Percentiles rank a stretch among this genome's conserved stretches.
Evolutionary conservation across 164 flowering plant species (phyloP).

Genomic region (Stephania yunnanensis): DNA sequence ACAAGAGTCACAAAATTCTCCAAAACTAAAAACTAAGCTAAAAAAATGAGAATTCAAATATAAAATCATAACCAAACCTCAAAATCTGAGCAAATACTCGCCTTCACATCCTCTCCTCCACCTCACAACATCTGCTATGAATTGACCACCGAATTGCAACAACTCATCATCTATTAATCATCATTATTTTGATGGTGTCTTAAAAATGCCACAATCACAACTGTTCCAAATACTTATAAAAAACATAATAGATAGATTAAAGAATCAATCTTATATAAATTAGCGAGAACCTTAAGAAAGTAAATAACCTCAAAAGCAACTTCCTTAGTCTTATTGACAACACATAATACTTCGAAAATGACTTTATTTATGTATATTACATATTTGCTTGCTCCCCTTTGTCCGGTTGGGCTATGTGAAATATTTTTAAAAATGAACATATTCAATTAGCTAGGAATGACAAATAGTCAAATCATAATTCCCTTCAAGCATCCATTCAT

Average conservation of each 20-base stretch:
- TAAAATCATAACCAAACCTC: slow-evolving; percentile 6
- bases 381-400: slow-evolving; percentile 52
- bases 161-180: neutral
- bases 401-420: slow-evolving; percentile 72
- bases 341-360: slow-evolving; percentile 95
- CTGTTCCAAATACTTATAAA: neutral
- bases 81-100: slow-evolving; percentile 7
- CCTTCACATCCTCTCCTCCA: slow-evolving; percentile 8
- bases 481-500: neutral
- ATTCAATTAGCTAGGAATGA: neutral
- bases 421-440: neutral
- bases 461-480: neutral
- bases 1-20: neutral
- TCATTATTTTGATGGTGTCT: neutral
- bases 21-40: neutral
- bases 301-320: slow-evolving; percentile 90
- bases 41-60: neutral
- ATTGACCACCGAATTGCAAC: neutral
- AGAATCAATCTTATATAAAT: neutral
- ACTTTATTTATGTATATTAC: slow-evolving; percentile 27
- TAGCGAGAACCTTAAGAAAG: neutral
- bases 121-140: neutral
- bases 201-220: neutral
- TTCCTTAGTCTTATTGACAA: slow-evolving; percentile 88
- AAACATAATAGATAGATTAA: too few species aligned